Conservation (phyloP, 257 asterid species). For the Nicotiana attenuata region DNA sequence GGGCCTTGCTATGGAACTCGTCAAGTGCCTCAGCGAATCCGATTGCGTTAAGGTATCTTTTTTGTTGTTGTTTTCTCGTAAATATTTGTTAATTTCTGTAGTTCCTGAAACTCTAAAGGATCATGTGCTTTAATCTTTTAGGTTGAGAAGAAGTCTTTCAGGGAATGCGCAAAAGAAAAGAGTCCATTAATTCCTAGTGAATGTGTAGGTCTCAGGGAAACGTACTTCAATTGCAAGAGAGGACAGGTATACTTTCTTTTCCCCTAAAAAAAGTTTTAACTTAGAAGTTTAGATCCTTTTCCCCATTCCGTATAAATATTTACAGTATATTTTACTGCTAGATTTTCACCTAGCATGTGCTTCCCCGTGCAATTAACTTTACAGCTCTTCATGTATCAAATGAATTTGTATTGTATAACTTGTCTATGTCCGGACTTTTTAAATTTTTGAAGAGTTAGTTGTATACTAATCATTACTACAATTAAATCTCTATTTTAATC, state of each 20-base stretch:
- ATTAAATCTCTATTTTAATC: neutral
- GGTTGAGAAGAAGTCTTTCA: conserved; percentile 71
- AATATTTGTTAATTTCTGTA: neutral
- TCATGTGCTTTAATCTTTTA: conserved; percentile 17
- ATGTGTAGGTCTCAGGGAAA: conserved; percentile 88
- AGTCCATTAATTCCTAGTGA: conserved; percentile 73
- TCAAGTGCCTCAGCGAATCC: conserved; percentile 90
- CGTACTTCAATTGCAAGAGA: conserved; percentile 94
- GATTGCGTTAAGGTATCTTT: conserved; percentile 70
- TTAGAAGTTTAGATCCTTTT: neutral
- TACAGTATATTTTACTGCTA: neutral
- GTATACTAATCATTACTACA: neutral
- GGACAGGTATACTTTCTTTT: conserved; percentile 54
- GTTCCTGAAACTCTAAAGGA: neutral
- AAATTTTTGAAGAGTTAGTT: neutral
- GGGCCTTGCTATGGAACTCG: conserved; percentile 85
- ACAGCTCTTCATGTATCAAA: neutral
- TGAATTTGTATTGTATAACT: neutral
- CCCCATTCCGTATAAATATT: too few species aligned
- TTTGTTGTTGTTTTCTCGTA: neutral
- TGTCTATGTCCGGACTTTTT: neutral
- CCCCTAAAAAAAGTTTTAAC: neutral
- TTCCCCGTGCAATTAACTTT: neutral
- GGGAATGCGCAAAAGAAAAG: conserved; percentile 79
- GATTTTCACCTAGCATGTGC: neutral